Conservation (phyloP, 2,329 filamentous ascomycete species). For the Colletotrichum sp. region DNA sequence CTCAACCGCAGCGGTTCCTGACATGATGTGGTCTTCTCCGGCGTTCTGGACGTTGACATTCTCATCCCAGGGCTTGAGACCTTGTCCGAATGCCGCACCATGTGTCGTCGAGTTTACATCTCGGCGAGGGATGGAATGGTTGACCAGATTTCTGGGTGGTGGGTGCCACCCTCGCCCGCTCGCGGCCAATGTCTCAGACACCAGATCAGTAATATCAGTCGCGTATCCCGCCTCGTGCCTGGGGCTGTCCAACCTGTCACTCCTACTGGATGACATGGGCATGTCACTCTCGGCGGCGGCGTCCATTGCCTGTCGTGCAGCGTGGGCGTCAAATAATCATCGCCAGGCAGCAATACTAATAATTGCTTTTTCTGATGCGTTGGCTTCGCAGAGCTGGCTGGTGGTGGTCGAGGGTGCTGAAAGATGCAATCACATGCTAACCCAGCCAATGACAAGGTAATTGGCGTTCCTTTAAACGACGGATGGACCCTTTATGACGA, state of each 20-base stretch:
- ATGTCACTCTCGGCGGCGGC: neutral
- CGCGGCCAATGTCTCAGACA: constrained; percentile 6
- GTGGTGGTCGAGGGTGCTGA: neutral
- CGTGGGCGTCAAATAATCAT: neutral
- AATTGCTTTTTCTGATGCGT: neutral
- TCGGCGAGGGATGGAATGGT: neutral
- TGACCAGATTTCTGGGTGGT: neutral
- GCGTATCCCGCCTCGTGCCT: neutral
- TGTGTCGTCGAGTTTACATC: neutral
- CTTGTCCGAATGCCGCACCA: neutral
- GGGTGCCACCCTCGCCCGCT: neutral
- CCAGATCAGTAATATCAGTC: neutral
- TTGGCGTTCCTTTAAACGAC: neutral
- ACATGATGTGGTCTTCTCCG: neutral
- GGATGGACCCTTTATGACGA: neutral
- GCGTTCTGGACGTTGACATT: neutral
- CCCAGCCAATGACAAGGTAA: neutral
- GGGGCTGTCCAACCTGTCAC: neutral
- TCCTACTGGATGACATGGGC: neutral
- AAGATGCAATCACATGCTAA: neutral
- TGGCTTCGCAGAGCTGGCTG: neutral
- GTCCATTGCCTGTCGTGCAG: neutral
- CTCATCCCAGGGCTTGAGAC: neutral
- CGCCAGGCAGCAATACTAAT: neutral
- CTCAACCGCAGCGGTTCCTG: neutral